Conservation (phyloP, 2,329 filamentous ascomycete species). For the Paecilomyces fulvus region DNA sequence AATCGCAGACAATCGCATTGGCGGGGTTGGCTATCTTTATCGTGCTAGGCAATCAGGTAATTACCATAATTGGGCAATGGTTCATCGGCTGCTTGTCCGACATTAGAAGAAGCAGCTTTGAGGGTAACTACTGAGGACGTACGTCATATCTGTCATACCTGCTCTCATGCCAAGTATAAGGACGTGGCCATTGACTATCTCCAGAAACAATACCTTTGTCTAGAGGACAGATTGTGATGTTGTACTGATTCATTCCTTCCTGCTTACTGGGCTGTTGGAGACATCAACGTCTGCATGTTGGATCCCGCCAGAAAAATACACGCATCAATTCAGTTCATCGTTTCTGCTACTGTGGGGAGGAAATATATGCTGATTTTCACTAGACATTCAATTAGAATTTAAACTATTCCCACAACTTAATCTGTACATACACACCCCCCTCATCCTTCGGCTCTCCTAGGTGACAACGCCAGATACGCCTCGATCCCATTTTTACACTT, state of each 20-base stretch:
- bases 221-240: too few relatives aligned
- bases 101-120: not conserved
- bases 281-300: not conserved
- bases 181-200: not conserved
- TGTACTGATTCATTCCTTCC: not conserved
- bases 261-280: not conserved
- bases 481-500: not conserved
- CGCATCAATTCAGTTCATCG: not conserved
- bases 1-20: not conserved
- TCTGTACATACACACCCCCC: not conserved
- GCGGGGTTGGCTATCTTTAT: not conserved
- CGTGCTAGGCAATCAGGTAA: not conserved
- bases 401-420: not conserved
- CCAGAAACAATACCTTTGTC: not conserved
- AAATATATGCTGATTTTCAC: not conserved
- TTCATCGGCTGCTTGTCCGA: not conserved
- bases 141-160: not conserved
- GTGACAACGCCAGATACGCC: not conserved
- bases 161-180: not conserved
- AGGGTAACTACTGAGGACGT: not conserved
- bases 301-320: not conserved
- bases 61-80: not conserved
- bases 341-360: not conserved
- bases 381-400: not conserved
- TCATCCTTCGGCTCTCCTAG: not conserved